Percentiles rank a stretch among this genome's conserved stretches.
These are phyloP conservation scores for Boehmeria nivea DNA, from an alignment of 306 rosid genomes.

Conservation along the genomic window DNA sequence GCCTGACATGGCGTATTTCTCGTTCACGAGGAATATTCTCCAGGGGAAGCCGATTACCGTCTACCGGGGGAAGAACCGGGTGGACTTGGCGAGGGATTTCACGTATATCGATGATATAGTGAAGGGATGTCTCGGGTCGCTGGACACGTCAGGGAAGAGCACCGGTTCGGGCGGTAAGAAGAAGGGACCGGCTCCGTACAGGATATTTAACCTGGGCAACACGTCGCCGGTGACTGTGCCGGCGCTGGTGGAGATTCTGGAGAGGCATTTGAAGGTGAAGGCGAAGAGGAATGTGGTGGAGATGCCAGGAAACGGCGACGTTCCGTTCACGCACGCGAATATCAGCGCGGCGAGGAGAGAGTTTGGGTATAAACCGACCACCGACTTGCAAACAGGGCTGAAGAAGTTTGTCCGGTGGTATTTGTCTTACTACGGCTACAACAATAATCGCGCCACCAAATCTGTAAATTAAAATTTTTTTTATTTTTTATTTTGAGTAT, in stretches of 20 bases:
- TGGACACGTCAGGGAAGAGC: constrained; percentile 66
- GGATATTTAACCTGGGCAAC: constrained; percentile 78
- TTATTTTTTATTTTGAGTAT: neutral
- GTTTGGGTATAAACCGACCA: constrained; percentile 78
- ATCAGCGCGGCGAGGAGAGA: constrained; percentile 56
- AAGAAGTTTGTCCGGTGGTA: constrained; percentile 89
- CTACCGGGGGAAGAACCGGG: constrained; percentile 70
- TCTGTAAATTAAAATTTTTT: constrained; percentile 39
- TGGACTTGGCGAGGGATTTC: constrained; percentile 72
- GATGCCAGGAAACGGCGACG: constrained; percentile 97
- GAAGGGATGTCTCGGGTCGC: constrained; percentile 70
- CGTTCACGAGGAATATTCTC: constrained; percentile 66
- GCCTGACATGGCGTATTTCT: constrained; percentile 92
- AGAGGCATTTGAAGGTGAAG: constrained; percentile 65
- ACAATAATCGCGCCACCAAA: constrained; percentile 37
- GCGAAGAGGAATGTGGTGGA: constrained; percentile 77
- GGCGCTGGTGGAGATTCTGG: constrained; percentile 59
- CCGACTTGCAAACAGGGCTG: constrained; percentile 87
- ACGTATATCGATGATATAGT: constrained; percentile 84
- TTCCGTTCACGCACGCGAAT: constrained; percentile 85
- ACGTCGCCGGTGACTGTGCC: constrained; percentile 91
- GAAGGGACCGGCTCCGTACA: constrained; percentile 51
- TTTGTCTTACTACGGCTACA: constrained; percentile 76
- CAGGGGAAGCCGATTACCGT: constrained; percentile 81
- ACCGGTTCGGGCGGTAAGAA: constrained; percentile 91